Evolutionary conservation across 2,329 filamentous ascomycete species (phyloP), one percentile per base, ranked within the genome.

Genomic region (Sporothrix brunneoviolacea): DNA sequence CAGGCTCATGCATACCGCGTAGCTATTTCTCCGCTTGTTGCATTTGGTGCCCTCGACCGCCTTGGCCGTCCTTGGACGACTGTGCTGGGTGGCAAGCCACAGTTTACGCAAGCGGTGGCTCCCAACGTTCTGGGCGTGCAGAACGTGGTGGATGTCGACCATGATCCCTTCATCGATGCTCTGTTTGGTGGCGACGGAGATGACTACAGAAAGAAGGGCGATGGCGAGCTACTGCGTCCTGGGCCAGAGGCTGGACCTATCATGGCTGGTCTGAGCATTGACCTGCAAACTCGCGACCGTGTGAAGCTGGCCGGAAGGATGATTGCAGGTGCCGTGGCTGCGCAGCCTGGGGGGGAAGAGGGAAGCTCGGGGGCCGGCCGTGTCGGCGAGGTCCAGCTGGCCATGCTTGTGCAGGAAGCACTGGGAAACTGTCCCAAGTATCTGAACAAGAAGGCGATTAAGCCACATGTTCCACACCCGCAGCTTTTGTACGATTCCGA

Each of bases 341-440:
- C 6, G 58, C 64, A 12, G 10, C 28, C 43, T 59, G 65, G 33
- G 55, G 64, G 16, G 27, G 62, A 60, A 62, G 35, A 59, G 35
- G 52, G 61, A 4, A 12, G 19, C 4, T 57, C 55, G 22, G 62
- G 64, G 3, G 57, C 55, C 6, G 60, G 54, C 12, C 62, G 60
- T 4, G 61, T 61, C 5, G 63, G 58, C 8, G 64, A 68, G 5
- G 59, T 74, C 38, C 73, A 77, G 64, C 68, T 91, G 32, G 81
- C 84, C 13, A 71, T 89, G 39, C 76, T 77, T 36, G 80, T 94
- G 50, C 76, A 84, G 28, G 83, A 87, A 64, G 86, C 81, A 57
- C 61, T 94, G 69, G 83, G 87, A 0, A 94, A 93, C 59, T 94
- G 88, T 59, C 88, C 89, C 2, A 95, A 95, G 65, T 95, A 95